A percentile compares a stretch with the other conserved stretches of the same genome.
Conservation (phyloP, 805 yeast genomes). For the Wickerhamomyces mucosus region DNA sequence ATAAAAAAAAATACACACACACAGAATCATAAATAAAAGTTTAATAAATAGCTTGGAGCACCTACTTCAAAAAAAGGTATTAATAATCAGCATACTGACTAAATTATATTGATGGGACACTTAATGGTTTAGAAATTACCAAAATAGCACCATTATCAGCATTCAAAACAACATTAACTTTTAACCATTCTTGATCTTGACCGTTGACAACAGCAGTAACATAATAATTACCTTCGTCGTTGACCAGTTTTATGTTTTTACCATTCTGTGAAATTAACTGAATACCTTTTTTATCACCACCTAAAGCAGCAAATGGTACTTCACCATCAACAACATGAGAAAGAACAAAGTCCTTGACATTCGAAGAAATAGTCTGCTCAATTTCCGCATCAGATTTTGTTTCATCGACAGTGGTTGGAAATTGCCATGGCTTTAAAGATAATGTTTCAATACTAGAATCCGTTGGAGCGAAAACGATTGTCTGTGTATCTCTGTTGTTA, state of each 20-base stretch:
- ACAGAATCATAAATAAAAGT: too few species aligned
- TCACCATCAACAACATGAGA: conserved; percentile 46
- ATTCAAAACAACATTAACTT: conserved; percentile 25
- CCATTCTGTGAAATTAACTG: conserved; percentile 24
- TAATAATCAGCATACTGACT: background rate
- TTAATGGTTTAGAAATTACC: conserved; percentile 24
- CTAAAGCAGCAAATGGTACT: conserved; percentile 15
- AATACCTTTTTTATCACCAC: conserved; percentile 19
- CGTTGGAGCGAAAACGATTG: conserved; percentile 62
- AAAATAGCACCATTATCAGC: conserved; percentile 39
- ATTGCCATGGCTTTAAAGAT: conserved; percentile 70
- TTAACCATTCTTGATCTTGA: conserved; percentile 25
- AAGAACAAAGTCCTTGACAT: conserved; percentile 48
- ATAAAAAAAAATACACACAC: too few species aligned
- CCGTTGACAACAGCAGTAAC: conserved; percentile 23
- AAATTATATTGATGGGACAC: background rate
- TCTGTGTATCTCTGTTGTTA: conserved; percentile 31
- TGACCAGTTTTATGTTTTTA: conserved; percentile 27
- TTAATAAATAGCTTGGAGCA: too few species aligned
- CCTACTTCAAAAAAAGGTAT: too few species aligned
- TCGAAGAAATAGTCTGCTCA: conserved; percentile 40
- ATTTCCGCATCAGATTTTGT: conserved; percentile 29
- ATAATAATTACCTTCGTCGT: conserved; percentile 25
- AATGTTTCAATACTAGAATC: conserved; percentile 48
- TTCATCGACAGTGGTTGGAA: conserved; percentile 43